A percentile compares a stretch with the other conserved stretches of the same genome.
phyloP scores from a whole-genome alignment of 1,284 basidiomycete genomes.

The Cystobasidium pallidum region DNA sequence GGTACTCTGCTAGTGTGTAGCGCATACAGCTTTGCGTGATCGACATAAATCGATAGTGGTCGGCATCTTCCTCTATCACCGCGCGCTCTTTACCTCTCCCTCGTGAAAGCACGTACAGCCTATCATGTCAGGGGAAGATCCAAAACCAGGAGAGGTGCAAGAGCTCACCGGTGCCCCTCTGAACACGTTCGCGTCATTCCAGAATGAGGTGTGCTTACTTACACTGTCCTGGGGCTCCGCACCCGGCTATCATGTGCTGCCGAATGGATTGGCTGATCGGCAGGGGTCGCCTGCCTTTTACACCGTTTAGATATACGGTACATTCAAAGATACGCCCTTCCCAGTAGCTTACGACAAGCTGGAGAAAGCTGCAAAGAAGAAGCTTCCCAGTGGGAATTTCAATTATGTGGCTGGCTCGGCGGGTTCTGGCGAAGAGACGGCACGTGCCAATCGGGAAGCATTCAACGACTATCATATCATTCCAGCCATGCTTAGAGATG shows the following conservation, averaged over 20 bases:
- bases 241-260: slow-evolving; percentile 6
- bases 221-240: background rate
- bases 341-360: slow-evolving; percentile 38
- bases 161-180: slow-evolving; percentile 38
- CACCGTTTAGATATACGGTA: slow-evolving; percentile 34
- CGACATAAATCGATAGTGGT: background rate
- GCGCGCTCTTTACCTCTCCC: background rate
- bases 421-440: slow-evolving; percentile 33
- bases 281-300: background rate
- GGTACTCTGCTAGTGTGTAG: too few relatives aligned
- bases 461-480: slow-evolving; percentile 42
- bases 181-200: slow-evolving; percentile 23
- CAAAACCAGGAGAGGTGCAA: slow-evolving; percentile 35
- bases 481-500: slow-evolving; percentile 37
- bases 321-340: slow-evolving; percentile 39
- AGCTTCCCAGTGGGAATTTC: slow-evolving; percentile 41
- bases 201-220: slow-evolving; percentile 33
- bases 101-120: background rate
- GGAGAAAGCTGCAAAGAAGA: slow-evolving; percentile 33
- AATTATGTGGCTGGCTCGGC: slow-evolving; percentile 44
- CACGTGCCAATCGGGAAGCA: slow-evolving; percentile 30
- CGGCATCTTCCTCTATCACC: slow-evolving; percentile 7
- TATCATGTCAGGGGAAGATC: slow-evolving; percentile 9
- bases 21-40: too few relatives aligned
- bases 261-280: background rate